Conservation (phyloP, 2,329 filamentous ascomycete genomes). For the Trichocomaceae sp. region DNA sequence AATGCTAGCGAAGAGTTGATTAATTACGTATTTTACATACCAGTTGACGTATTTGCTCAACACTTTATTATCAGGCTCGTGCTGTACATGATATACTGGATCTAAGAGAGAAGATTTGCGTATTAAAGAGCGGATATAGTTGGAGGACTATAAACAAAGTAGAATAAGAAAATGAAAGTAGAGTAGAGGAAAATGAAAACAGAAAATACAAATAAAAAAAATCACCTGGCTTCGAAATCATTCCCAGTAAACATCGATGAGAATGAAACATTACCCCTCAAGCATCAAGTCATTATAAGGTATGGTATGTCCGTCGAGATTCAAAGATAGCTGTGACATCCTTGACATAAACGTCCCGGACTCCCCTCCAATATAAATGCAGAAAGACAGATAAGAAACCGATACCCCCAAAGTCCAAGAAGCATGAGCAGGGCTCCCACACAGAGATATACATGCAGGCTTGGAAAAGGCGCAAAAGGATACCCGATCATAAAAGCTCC, state of each 20-base stretch:
- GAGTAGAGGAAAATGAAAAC: conserved; percentile 8
- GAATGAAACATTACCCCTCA: conserved; percentile 1
- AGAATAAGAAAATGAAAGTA: conserved; percentile 6
- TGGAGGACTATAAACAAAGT: conserved; percentile 11
- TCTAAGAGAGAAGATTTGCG: conserved; percentile 15
- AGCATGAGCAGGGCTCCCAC: not conserved
- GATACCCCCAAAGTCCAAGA: conserved; percentile 7
- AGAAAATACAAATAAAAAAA: conserved; percentile 5
- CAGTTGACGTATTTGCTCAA: not conserved
- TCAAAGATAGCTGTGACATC: not conserved
- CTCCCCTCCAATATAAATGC: conserved; percentile 1
- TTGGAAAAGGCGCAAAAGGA: not conserved
- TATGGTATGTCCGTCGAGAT: not conserved
- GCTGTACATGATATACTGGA: conserved; percentile 7
- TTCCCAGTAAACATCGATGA: conserved; percentile 3
- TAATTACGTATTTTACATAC: conserved; percentile 5
- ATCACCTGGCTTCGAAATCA: conserved; percentile 1
- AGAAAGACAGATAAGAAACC: not conserved
- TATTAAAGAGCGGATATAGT: conserved; percentile 16
- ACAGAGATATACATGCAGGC: conserved; percentile 5
- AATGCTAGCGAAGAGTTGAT: not conserved
- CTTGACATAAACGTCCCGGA: not conserved
- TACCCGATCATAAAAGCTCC: not conserved
- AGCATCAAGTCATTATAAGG: conserved; percentile 6
- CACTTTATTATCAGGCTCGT: too few species aligned